phyloP scores from a whole-genome alignment of 345 rosid species.

The Salix dunnii region DNA sequence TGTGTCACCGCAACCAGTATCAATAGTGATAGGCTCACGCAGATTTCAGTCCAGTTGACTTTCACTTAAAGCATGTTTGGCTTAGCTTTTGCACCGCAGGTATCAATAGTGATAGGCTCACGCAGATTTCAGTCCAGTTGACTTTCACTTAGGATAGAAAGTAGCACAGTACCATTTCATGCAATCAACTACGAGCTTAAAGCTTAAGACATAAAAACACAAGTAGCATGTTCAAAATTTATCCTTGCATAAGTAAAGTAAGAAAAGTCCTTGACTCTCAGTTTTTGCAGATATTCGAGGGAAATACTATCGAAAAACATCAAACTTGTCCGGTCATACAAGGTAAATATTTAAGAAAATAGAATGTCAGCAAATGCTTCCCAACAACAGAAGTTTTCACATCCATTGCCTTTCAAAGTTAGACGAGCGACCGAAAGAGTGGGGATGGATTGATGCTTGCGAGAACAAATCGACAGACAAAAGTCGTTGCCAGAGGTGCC shows the following conservation, averaged over 20 bases:
- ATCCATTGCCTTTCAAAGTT: neutral
- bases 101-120: too few species aligned
- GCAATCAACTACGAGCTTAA: too few species aligned
- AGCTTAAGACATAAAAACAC: neutral
- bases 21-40: too few species aligned
- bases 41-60: too few species aligned
- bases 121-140: too few species aligned
- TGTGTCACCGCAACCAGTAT: too few species aligned
- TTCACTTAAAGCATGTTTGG: too few species aligned
- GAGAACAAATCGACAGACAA: neutral
- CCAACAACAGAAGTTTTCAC: neutral
- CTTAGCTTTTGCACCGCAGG: too few species aligned
- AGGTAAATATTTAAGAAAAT: neutral
- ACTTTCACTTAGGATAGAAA: too few species aligned
- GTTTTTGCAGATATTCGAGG: neutral
- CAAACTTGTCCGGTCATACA: neutral
- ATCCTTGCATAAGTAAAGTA: neutral
- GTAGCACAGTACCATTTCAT: too few species aligned
- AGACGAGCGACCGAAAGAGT: too few species aligned
- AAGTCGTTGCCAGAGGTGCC: neutral
- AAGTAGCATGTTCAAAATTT: neutral
- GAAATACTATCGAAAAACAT: neutral
- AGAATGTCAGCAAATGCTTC: neutral
- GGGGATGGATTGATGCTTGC: neutral
- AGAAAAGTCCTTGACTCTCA: neutral